Evolutionary conservation across 129 eudicot species (phyloP).

Genomic region (Pulicaria dysenterica): DNA sequence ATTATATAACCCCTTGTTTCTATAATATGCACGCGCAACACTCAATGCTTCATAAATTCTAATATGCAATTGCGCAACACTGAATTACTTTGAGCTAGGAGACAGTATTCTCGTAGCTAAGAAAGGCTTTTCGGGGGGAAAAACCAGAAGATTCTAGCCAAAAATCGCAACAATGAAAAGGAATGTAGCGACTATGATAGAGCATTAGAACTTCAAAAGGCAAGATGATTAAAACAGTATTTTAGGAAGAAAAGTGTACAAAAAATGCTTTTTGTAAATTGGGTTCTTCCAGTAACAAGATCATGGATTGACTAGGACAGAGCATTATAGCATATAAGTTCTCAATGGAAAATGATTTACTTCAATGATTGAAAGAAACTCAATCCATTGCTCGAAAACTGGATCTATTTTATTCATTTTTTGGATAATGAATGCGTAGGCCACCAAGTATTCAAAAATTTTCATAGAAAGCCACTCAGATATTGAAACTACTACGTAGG

Average conservation of each 20-base stretch:
- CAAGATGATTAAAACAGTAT: too few relatives aligned
- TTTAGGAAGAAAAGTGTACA: too few relatives aligned
- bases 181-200: neutral
- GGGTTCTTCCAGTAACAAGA: neutral
- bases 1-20: slow-evolving; percentile 3
- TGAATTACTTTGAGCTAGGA: neutral
- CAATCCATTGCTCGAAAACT: neutral
- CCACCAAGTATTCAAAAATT: too few relatives aligned
- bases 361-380: neutral
- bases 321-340: neutral
- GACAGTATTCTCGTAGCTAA: neutral
- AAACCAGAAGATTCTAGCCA: neutral
- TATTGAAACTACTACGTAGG: too few relatives aligned
- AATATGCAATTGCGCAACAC: neutral
- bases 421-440: too few relatives aligned
- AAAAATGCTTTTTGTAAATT: neutral
- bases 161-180: neutral
- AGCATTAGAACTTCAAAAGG: slow-evolving; percentile 1
- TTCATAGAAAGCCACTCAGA: too few relatives aligned
- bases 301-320: neutral
- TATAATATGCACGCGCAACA: slow-evolving; percentile 2
- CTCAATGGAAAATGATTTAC: slow-evolving; percentile 11
- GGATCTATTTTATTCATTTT: neutral
- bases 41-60: slow-evolving; percentile 19
- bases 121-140: neutral